Base-by-base conservation (phyloP, 257 asterid genomes). In the Nicotiana tabacum region DNA sequence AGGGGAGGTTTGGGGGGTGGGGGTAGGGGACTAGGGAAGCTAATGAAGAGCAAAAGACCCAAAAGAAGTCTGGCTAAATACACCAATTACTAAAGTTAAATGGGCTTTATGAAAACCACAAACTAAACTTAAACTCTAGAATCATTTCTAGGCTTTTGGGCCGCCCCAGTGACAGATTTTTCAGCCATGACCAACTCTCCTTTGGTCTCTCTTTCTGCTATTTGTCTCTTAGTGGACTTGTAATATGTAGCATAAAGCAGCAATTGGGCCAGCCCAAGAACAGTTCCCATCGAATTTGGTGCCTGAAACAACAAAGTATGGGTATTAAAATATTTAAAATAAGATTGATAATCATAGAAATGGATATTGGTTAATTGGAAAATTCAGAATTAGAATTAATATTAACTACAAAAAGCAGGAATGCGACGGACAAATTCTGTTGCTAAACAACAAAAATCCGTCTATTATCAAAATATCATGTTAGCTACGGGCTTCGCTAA, bases 261-360 rank as follows among this genome's bases (percentile, higher is more conserved):
- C 9, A 96, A 80, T n/a, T 96, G 99, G 80, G 91, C 92, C 87
- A 93, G 87, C 76, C 96, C 98, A 57, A 96, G 94, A 8, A 88
- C 9, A 0, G 92, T 5, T 61, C 99, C 99, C 85, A 24, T 24
- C 27, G 91, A 92, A 81, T 94, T 96, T 0, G 99, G 98, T 7
- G 90, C 91, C 99, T 96, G 53, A 18, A 13, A 72, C 9, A 53
- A 53, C 9, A 53, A 53, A 11, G 58, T 11, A 53, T 53, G 3
- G 18, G 58, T 1, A 13, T 43, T 9, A 8, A 43, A 39, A 43
- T 0, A 43, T 2, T 43, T 9, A 43, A 43, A 43, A 43, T 43
- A 43, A 43, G 51, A 43, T 43, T 43, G 51, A 43, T 43, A 43
- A 43, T 8, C 2, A 7, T 2, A 43, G 3, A 9, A 43, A 43